Percentiles rank a stretch among this genome's conserved stretches.
Evolutionary conservation across 2,329 filamentous ascomycete genomes (phyloP).

Genomic region (Aspergillus fumigatiaffinis): DNA sequence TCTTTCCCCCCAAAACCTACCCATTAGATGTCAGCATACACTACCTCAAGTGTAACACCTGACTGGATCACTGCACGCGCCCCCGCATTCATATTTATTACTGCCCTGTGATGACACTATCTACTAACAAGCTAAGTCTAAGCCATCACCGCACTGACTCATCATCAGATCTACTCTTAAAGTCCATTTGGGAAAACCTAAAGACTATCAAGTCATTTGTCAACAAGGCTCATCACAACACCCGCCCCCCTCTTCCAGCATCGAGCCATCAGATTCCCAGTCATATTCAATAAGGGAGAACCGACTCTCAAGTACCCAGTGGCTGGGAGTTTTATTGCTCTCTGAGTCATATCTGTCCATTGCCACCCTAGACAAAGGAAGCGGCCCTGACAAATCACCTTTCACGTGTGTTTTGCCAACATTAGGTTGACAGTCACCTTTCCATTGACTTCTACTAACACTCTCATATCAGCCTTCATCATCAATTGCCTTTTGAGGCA

Average conservation of each 20-base stretch:
- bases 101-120: background rate
- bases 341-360: conserved; percentile 1
- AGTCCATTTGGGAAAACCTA: background rate
- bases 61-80: background rate
- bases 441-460: conserved; percentile 27
- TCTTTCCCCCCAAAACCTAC: background rate
- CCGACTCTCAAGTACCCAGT: background rate
- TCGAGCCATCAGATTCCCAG: background rate
- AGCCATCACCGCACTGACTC: background rate
- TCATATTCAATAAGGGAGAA: background rate
- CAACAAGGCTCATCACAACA: background rate
- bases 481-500: conserved; percentile 12
- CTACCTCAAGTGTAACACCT: background rate
- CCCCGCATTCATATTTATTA: background rate
- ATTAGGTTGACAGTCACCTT: conserved; percentile 9
- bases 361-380: conserved; percentile 9
- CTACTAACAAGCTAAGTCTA: background rate
- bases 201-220: background rate
- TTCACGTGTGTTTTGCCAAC: conserved; percentile 8
- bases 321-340: background rate
- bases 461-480: conserved; percentile 18
- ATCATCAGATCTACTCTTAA: background rate
- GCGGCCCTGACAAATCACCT: conserved; percentile 21
- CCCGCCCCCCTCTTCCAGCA: background rate
- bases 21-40: background rate